Evolutionary conservation across 2,329 filamentous ascomycete genomes (phyloP), one percentile per base, ranked within the genome.

Genomic region (Fusarium stilboides): DNA sequence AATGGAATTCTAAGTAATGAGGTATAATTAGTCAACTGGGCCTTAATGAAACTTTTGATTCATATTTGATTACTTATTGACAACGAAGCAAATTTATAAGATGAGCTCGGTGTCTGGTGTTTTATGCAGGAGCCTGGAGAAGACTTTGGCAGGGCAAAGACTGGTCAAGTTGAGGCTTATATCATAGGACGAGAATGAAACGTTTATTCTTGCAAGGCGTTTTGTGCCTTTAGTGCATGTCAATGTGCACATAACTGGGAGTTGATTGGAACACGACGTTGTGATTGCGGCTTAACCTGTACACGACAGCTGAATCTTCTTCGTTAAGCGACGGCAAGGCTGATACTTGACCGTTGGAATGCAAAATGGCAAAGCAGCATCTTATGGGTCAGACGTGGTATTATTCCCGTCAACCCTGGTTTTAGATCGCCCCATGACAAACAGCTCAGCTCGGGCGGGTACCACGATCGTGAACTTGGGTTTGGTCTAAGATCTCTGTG

Each of bases 181-280:
- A 50, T 50, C 31, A 55, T 55, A 19, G 31, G 19, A 55, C 22
- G 8, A 31, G 22, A 46, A 14, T 26, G 22, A 28, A 33, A 44
- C 31, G 24, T 22, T 6, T 37, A 6, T 22, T 5, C 28, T 10
- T 31, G 14, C 49, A 54, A 13, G 52, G 43, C 14, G 34, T 37
- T 20, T 50, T 50, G 50, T 55, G 22, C 52, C 50, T 37, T 50
- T 28, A 47, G 50, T 43, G 42, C 42, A n/a, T 20, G 36, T 36
- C 31, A 19, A 37, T 34, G 17, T 5, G 14, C 4, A 2, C 15
- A 10, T 31, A 33, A 33, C 31, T 56, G 12, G 40, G 37, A 24
- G 53, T 51, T 56, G 53, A 44, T 33, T 51, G 53, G 53, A 56
- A 56, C 39, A 56, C 53, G 33, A 56, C n/a, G n/a, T 17, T 55